phyloP scores from a whole-genome alignment of 2,329 filamentous ascomycete species.

The Penicillium decumbens region DNA sequence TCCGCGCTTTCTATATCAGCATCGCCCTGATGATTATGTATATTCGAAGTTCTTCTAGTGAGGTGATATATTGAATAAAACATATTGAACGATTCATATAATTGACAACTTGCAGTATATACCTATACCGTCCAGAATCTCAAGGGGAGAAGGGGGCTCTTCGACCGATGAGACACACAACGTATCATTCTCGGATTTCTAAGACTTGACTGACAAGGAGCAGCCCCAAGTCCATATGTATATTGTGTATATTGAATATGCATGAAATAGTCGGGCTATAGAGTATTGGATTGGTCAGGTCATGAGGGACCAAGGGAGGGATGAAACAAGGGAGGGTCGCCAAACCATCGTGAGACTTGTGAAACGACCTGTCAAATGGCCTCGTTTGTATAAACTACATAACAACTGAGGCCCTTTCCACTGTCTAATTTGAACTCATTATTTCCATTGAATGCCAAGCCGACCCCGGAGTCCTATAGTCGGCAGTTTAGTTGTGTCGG shows the following conservation, averaged over 20 bases:
- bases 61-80: neutral
- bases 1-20: neutral
- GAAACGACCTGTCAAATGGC: constrained; percentile 3
- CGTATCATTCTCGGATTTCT: neutral
- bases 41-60: neutral
- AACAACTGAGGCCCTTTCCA: neutral
- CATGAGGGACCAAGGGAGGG: neutral
- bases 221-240: neutral
- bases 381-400: neutral
- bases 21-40: neutral
- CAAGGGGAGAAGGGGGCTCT: neutral
- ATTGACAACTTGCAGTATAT: neutral
- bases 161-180: neutral
- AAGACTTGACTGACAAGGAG: neutral
- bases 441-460: neutral
- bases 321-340: constrained; percentile 24
- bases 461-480: neutral
- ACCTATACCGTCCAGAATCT: neutral
- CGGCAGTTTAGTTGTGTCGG: neutral
- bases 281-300: neutral
- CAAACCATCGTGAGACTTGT: constrained; percentile 17
- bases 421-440: neutral
- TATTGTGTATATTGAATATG: neutral
- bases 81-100: neutral
- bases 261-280: neutral